phyloP scores from a whole-genome alignment of 179 eudicot species.

The Actinidia polygama region DNA sequence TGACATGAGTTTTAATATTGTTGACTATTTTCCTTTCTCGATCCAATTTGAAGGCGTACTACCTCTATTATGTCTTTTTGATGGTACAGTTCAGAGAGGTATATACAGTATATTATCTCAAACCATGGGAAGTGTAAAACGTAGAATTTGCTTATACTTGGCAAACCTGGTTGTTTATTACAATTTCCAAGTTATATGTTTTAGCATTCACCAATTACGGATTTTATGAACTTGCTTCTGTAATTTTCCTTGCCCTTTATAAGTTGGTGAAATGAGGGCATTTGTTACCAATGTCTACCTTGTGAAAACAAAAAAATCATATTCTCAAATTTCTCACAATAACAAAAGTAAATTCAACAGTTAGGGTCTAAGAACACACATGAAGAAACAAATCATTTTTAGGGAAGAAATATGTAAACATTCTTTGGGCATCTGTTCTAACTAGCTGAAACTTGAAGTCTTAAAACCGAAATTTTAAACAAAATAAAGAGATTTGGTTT shows the following conservation, averaged over 20 bases:
- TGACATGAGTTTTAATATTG: neutral
- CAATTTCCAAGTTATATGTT: neutral
- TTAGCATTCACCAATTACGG: neutral
- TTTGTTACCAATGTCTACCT: neutral
- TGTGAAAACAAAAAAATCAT: neutral
- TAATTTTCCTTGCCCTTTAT: neutral
- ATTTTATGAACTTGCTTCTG: neutral
- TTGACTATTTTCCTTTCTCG: neutral
- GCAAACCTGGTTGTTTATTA: neutral
- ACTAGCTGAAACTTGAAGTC: neutral
- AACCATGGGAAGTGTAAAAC: neutral
- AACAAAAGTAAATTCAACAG: too few species aligned
- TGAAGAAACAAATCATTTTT: too few species aligned
- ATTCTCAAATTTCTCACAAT: neutral
- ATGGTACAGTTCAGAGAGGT: neutral
- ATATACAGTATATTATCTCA: neutral
- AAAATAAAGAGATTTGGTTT: too few species aligned
- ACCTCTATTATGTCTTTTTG: neutral
- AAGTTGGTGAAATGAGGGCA: neutral
- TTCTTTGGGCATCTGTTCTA: neutral
- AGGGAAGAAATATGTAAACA: neutral
- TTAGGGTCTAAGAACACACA: too few species aligned
- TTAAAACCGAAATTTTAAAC: too few species aligned
- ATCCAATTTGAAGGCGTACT: neutral
- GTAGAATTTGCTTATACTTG: neutral